Evolutionary conservation across 2,329 filamentous ascomycete species (phyloP).

Genomic region (Pseudopyricularia cyperi): DNA sequence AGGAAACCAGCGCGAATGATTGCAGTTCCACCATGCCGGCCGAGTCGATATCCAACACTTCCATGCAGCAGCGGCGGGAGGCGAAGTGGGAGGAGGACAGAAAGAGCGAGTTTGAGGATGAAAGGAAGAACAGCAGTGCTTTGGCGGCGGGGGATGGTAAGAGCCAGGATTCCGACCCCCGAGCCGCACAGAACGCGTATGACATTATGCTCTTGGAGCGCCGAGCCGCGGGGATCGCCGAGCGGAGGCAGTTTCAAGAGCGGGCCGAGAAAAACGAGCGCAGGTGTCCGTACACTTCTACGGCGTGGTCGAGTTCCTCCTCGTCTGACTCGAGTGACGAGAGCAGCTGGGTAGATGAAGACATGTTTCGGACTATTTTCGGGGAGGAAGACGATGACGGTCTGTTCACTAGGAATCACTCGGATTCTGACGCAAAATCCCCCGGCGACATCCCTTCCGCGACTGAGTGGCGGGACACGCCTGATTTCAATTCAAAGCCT

Average conservation of each 20-base stretch:
- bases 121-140: not conserved
- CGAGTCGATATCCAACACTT: not conserved
- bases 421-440: no score
- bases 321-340: not conserved
- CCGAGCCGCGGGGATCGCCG: not conserved
- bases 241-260: not conserved
- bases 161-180: not conserved
- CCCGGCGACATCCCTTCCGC: no score
- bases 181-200: not conserved
- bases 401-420: not conserved
- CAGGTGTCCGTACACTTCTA: not conserved
- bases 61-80: not conserved
- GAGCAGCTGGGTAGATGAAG: not conserved
- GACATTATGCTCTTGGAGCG: not conserved
- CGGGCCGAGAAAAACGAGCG: not conserved
- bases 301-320: not conserved
- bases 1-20: not conserved
- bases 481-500: no score
- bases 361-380: not conserved
- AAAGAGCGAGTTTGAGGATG: not conserved
- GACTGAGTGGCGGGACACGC: no score
- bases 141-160: not conserved
- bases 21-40: not conserved
- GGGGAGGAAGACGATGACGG: not conserved
- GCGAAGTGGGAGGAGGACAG: not conserved